Evolutionary conservation across 768 basidiomycete species (phyloP).

Genomic region (Asterophora lycoperdoides): DNA sequence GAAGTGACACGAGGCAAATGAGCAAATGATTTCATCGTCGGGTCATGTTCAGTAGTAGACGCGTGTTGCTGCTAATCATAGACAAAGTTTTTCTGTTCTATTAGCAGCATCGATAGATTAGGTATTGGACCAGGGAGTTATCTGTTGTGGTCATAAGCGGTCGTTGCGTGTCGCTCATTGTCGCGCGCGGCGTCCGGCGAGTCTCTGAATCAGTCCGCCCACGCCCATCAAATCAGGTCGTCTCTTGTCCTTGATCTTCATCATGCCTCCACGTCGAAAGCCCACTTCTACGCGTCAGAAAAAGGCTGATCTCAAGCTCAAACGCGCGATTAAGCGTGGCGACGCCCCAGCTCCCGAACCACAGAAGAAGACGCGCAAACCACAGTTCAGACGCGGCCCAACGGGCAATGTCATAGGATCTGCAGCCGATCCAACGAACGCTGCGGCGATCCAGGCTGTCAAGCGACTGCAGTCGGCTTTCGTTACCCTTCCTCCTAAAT

Average conservation of each 20-base stretch:
- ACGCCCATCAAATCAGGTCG: too few relatives aligned
- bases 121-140: too few relatives aligned
- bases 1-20: slow-evolving; percentile 9
- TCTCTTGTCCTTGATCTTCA: too few relatives aligned
- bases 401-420: slow-evolving; percentile 27
- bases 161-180: too few relatives aligned
- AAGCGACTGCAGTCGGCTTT: slow-evolving; percentile 68
- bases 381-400: slow-evolving; percentile 25
- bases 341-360: slow-evolving; percentile 45
- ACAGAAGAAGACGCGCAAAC: slow-evolving; percentile 25
- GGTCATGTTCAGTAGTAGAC: too few relatives aligned
- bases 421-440: slow-evolving; percentile 17
- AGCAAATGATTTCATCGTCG: slow-evolving; percentile 1
- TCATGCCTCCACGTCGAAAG: slow-evolving; percentile 43
- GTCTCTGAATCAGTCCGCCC: too few relatives aligned
- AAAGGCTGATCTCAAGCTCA: slow-evolving; percentile 69
- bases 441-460: slow-evolving; percentile 36
- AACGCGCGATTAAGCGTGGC: slow-evolving; percentile 83
- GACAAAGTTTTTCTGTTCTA: too few relatives aligned
- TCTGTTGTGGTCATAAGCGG: too few relatives aligned
- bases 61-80: too few relatives aligned
- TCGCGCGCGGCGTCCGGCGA: too few relatives aligned
- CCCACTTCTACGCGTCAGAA: slow-evolving; percentile 64
- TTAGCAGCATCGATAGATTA: too few relatives aligned
- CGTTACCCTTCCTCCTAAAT: slow-evolving; percentile 52